A percentile compares a stretch with the other conserved stretches of the same genome.
phyloP scores from a whole-genome alignment of 768 basidiomycete genomes.

The Rhodotorula diobovata region DNA sequence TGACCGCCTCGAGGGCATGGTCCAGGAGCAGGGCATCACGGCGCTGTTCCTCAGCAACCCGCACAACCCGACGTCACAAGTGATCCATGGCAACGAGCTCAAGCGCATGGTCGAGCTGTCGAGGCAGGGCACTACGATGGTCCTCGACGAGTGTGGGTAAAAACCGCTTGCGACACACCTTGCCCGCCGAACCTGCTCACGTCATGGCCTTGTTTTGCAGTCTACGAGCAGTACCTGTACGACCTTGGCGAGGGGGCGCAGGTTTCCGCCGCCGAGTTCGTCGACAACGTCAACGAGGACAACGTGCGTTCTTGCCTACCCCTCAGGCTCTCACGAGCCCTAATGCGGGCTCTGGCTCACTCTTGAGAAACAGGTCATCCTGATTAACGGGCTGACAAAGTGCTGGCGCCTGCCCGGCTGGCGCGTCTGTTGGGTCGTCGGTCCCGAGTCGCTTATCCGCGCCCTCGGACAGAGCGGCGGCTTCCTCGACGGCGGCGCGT shows the following conservation, averaged over 20 bases:
- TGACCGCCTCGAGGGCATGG: slow-evolving; percentile 57
- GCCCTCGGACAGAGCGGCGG: slow-evolving; percentile 91
- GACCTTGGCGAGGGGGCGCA: slow-evolving; percentile 18
- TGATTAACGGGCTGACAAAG: slow-evolving; percentile 92
- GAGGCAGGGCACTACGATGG: slow-evolving; percentile 70
- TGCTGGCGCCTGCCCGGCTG: slow-evolving; percentile 86
- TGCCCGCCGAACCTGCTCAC: too few relatives aligned
- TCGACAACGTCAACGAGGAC: slow-evolving; percentile 73
- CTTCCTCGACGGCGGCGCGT: slow-evolving; percentile 85
- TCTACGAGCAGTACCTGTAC: slow-evolving; percentile 38
- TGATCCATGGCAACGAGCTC: slow-evolving; percentile 64
- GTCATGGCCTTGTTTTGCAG: background rate
- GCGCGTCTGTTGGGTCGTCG: slow-evolving; percentile 79
- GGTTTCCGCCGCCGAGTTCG: slow-evolving; percentile 72
- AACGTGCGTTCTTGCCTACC: slow-evolving; percentile 1
- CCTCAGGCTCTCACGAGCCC: too few relatives aligned
- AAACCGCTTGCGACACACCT: too few relatives aligned
- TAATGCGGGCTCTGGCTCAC: slow-evolving; percentile 44
- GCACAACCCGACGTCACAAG: slow-evolving; percentile 73
- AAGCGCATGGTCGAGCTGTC: slow-evolving; percentile 69
- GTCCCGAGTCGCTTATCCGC: slow-evolving; percentile 79
- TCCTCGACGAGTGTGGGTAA: slow-evolving; percentile 29
- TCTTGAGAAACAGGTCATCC: slow-evolving; percentile 60
- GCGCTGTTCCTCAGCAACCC: slow-evolving; percentile 68
- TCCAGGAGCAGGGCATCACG: slow-evolving; percentile 30